phyloP scores from a whole-genome alignment of 1,139 yeast species.

The Candida dubliniensis region DNA sequence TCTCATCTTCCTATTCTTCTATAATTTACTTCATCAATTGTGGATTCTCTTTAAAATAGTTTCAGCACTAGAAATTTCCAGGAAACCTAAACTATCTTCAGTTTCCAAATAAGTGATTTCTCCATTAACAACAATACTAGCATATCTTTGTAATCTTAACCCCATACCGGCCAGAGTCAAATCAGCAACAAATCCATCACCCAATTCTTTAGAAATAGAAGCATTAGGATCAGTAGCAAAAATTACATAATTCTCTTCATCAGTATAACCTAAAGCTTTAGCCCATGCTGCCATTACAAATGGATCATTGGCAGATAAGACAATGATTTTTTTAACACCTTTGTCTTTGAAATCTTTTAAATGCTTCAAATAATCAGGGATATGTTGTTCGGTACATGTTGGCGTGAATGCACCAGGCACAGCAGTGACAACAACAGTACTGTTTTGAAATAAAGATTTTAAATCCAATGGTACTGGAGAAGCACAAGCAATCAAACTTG shows the following conservation, averaged over 20 bases:
- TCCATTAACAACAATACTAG: slow-evolving; percentile 59
- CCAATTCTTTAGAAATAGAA: slow-evolving; percentile 51
- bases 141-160: slow-evolving; percentile 4
- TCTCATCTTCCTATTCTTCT: too few relatives aligned
- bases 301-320: slow-evolving; percentile 79
- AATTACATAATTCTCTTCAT: slow-evolving; percentile 48
- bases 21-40: background rate
- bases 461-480: slow-evolving; percentile 54
- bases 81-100: slow-evolving; percentile 60
- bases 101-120: slow-evolving; percentile 61
- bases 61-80: slow-evolving; percentile 59
- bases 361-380: slow-evolving; percentile 68
- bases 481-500: slow-evolving; percentile 50
- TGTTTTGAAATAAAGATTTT: slow-evolving; percentile 47
- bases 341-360: slow-evolving; percentile 55
- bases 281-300: slow-evolving; percentile 84
- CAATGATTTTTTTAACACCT: slow-evolving; percentile 71
- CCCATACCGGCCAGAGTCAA: slow-evolving; percentile 56
- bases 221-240: slow-evolving; percentile 75
- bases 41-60: slow-evolving; percentile 41
- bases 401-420: slow-evolving; percentile 96
- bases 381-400: slow-evolving; percentile 78
- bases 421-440: slow-evolving; percentile 67
- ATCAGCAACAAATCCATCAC: slow-evolving; percentile 51
- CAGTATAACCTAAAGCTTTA: slow-evolving; percentile 59